These are phyloP conservation scores for Leishmania mexicana DNA, from an alignment of 208 protist genomes.

Conservation along the genomic window DNA sequence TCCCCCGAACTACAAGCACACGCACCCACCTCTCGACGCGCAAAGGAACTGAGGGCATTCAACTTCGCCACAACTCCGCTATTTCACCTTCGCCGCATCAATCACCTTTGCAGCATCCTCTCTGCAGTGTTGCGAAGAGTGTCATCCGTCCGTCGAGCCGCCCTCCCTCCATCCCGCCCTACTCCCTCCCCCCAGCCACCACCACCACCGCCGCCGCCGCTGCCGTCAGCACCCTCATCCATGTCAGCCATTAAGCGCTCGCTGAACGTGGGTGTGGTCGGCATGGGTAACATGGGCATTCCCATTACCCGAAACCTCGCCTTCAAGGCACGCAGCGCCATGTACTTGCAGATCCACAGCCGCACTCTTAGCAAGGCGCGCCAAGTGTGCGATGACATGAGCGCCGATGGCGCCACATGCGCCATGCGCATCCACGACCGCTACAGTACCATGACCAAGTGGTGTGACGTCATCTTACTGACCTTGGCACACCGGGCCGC, in stretches of 20 bases:
- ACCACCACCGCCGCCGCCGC: not conserved
- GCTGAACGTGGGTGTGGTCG: conserved; percentile 87
- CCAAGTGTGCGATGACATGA: conserved; percentile 74
- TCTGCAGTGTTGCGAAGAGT: conserved; percentile 4
- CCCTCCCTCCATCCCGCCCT: not conserved
- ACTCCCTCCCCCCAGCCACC: not conserved
- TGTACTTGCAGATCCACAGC: conserved; percentile 90
- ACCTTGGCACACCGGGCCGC: conserved; percentile 56
- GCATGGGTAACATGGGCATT: conserved; percentile 87
- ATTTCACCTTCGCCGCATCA: not conserved
- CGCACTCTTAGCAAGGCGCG: conserved; percentile 65
- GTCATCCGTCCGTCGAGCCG: too few relatives aligned
- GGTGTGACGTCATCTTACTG: conserved; percentile 86
- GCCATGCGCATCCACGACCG: conserved; percentile 85
- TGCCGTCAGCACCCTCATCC: not conserved
- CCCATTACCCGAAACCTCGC: conserved; percentile 85
- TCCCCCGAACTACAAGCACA: not conserved
- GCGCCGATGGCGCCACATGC: conserved; percentile 81
- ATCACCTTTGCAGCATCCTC: not conserved
- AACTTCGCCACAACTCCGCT: not conserved
- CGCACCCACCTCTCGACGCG: not conserved
- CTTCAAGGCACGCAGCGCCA: conserved; percentile 85
- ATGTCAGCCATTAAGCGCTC: conserved; percentile 74
- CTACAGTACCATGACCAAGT: conserved; percentile 86
- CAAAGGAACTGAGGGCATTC: not conserved